phyloP scores from a whole-genome alignment of 2,329 filamentous ascomycete species.

The Aureobasidium lini region DNA sequence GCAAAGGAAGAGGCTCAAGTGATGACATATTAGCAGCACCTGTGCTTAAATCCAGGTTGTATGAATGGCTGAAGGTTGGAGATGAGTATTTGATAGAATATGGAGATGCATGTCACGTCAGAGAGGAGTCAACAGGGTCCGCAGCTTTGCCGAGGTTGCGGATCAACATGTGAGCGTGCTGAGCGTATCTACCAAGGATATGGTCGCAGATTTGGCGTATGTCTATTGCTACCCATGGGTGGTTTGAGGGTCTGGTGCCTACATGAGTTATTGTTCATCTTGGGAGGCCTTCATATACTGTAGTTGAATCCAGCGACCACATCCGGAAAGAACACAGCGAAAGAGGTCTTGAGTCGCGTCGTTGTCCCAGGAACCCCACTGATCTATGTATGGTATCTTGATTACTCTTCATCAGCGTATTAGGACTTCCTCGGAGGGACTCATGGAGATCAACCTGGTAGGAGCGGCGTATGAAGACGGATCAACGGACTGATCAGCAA shows the following conservation, averaged over 20 bases:
- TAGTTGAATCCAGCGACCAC: no score
- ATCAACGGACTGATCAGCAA: slow-evolving; percentile 5
- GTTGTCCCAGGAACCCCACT: background rate
- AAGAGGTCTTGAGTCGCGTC: background rate
- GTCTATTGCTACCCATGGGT: background rate
- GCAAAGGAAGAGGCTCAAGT: slow-evolving; percentile 44
- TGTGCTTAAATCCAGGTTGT: background rate
- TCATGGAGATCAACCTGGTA: slow-evolving; percentile 1
- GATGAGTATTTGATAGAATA: background rate
- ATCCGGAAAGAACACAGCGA: background rate
- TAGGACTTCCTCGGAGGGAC: background rate
- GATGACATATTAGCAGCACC: background rate
- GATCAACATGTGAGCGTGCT: no score
- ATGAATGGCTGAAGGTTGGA: background rate
- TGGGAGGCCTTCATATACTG: background rate
- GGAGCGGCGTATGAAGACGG: slow-evolving; percentile 1
- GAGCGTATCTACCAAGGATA: background rate
- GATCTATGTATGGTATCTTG: background rate
- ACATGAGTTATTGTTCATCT: background rate
- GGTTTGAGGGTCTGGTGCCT: background rate
- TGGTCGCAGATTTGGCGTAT: background rate
- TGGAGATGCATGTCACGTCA: background rate
- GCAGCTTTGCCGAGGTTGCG: background rate
- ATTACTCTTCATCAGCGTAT: background rate
- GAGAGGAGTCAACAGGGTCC: background rate